phyloP scores from a whole-genome alignment of 805 yeast genomes.

The Brettanomyces bruxellensis region DNA sequence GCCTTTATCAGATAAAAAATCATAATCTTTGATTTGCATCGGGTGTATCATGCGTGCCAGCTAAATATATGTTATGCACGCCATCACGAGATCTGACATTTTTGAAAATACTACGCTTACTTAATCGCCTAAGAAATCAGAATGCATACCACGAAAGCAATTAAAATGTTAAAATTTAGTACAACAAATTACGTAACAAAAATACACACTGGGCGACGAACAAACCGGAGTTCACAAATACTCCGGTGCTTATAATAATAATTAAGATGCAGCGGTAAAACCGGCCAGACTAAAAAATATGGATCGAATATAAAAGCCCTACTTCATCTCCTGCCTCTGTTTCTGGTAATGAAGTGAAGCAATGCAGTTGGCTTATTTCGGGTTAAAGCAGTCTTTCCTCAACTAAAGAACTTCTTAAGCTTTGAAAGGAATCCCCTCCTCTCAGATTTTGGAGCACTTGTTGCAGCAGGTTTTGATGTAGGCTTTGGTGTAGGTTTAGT shows the following conservation, averaged over 20 bases:
- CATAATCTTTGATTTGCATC: no score
- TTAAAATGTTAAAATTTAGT: slow-evolving; percentile 1
- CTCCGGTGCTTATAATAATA: no score
- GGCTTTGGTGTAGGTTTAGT: slow-evolving; percentile 2
- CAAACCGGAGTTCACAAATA: no score
- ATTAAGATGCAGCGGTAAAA: no score
- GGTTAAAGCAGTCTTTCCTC: slow-evolving; percentile 1
- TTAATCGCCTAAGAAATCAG: not conserved
- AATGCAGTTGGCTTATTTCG: no score
- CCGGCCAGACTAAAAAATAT: not conserved
- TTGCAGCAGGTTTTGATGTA: not conserved
- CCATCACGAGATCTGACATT: no score
- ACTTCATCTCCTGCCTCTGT: not conserved
- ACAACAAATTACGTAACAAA: not conserved
- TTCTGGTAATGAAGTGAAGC: not conserved
- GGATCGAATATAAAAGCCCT: not conserved
- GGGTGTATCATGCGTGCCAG: no score
- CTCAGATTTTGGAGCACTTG: slow-evolving; percentile 2
- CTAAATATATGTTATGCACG: no score
- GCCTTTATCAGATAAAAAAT: no score
- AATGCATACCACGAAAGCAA: not conserved
- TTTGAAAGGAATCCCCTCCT: slow-evolving; percentile 29
- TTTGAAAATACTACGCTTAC: not conserved
- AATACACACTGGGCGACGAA: no score
- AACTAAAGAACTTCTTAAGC: slow-evolving; percentile 31